Evolutionary conservation across 2,329 filamentous ascomycete genomes (phyloP).

Genomic region (Gnomoniopsis sp.): DNA sequence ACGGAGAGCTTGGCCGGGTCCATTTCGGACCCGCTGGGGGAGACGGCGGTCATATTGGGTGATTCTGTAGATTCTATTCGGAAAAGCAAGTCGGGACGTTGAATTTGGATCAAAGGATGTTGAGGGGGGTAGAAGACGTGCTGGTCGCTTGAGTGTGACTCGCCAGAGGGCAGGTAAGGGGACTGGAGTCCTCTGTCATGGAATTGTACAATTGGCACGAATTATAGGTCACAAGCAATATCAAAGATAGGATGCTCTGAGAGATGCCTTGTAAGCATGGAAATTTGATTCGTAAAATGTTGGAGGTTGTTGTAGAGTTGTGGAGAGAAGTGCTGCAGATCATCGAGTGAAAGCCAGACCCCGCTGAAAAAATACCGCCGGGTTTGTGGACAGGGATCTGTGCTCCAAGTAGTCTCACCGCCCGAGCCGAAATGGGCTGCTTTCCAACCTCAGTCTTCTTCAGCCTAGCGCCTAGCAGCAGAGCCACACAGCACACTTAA

Average conservation of each 20-base stretch:
- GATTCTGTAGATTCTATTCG: neutral
- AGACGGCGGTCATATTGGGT: constrained; percentile 8
- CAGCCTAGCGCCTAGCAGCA: neutral
- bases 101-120: neutral
- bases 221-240: too few species aligned
- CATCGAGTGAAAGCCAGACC: neutral
- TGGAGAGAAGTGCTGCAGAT: neutral
- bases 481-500: too few species aligned
- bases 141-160: too few species aligned
- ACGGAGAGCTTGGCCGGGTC: constrained; percentile 42
- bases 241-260: neutral
- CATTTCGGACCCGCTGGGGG: constrained; percentile 14
- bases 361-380: constrained; percentile 9
- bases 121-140: neutral
- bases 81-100: neutral
- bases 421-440: neutral
- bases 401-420: neutral
- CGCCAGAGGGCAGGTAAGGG: too few species aligned
- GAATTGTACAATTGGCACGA: neutral
- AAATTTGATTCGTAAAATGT: neutral
- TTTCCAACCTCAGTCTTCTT: neutral
- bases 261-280: neutral
- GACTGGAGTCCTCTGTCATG: neutral
- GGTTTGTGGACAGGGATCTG: neutral
- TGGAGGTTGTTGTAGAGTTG: neutral